Evolutionary conservation across 371 early-diverging fungal genomes (phyloP).

Genomic region (Cokeromyces recurvatus): DNA sequence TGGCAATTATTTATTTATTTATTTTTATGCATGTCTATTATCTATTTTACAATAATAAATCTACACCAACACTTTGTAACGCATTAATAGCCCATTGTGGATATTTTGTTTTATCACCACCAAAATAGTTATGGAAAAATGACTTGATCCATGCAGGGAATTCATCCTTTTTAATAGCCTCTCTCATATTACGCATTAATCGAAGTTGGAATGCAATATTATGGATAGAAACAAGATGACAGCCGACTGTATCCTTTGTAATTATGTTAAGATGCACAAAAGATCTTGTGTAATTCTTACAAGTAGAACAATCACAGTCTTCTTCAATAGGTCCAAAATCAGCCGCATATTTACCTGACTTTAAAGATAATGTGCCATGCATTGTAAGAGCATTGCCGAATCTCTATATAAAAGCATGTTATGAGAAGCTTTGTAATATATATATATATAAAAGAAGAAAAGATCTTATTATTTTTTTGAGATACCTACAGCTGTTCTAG

Average conservation of each 20-base stretch:
- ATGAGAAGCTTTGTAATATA: too few species aligned
- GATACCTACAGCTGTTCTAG: constrained; percentile 82
- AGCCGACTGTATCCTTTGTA: constrained; percentile 87
- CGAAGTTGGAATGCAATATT: constrained; percentile 91
- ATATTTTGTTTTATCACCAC: constrained; percentile 52
- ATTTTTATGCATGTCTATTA: too few species aligned
- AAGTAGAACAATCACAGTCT: constrained; percentile 85
- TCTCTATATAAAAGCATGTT: too few species aligned
- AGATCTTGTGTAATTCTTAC: constrained; percentile 78
- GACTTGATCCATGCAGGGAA: constrained; percentile 79
- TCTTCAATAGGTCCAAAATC: constrained; percentile 79
- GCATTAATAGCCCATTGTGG: constrained; percentile 89
- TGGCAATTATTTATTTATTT: too few species aligned
- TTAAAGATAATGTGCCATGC: constrained; percentile 70
- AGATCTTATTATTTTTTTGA: too few species aligned
- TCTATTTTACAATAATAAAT: constrained; percentile 36
- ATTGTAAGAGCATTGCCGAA: constrained; percentile 91
- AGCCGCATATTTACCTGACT: constrained; percentile 54
- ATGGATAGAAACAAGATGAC: constrained; percentile 86
- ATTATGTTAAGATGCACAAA: constrained; percentile 59
- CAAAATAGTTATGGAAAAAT: constrained; percentile 71
- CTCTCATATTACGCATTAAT: constrained; percentile 79
- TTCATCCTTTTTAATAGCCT: constrained; percentile 68
- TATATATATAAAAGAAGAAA: too few species aligned
- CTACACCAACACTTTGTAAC: constrained; percentile 72